Conservation (phyloP, 495 filamentous ascomycete genomes). For the Viridothelium virens region DNA sequence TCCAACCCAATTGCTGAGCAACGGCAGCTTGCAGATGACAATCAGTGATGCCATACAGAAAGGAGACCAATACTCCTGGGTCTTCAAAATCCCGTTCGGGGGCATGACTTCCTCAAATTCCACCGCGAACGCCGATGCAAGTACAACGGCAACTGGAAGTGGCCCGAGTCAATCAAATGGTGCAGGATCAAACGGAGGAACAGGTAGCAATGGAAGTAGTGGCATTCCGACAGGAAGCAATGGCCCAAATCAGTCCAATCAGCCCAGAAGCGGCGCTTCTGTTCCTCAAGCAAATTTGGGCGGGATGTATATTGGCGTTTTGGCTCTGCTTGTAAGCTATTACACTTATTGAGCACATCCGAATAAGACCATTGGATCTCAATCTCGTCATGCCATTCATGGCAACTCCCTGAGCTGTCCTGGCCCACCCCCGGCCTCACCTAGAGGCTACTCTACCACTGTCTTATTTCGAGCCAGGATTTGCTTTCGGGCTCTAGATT, state of each 20-base stretch:
- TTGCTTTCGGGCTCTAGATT: no score
- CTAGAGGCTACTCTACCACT: no score
- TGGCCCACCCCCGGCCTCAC: no score
- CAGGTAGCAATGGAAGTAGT: background rate
- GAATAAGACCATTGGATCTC: background rate
- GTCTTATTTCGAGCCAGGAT: no score
- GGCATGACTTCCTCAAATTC: constrained; percentile 11
- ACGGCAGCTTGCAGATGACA: constrained; percentile 30
- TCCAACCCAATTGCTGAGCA: constrained; percentile 25
- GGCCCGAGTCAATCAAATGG: background rate
- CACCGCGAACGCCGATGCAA: background rate
- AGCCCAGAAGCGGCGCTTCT: background rate
- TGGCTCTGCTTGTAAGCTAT: background rate
- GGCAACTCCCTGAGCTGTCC: no score
- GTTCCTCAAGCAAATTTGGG: no score
- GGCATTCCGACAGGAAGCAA: background rate
- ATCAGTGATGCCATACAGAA: constrained; percentile 30
- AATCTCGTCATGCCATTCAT: background rate
- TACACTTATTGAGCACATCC: background rate
- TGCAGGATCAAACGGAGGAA: background rate
- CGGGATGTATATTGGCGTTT: background rate
- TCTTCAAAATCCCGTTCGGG: constrained; percentile 41
- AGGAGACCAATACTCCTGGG: constrained; percentile 43
- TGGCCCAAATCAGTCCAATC: background rate
- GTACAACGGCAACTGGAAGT: background rate